Evolutionary conservation across 2,329 filamentous ascomycete species (phyloP).

Genomic region (Sporothrix globosa): DNA sequence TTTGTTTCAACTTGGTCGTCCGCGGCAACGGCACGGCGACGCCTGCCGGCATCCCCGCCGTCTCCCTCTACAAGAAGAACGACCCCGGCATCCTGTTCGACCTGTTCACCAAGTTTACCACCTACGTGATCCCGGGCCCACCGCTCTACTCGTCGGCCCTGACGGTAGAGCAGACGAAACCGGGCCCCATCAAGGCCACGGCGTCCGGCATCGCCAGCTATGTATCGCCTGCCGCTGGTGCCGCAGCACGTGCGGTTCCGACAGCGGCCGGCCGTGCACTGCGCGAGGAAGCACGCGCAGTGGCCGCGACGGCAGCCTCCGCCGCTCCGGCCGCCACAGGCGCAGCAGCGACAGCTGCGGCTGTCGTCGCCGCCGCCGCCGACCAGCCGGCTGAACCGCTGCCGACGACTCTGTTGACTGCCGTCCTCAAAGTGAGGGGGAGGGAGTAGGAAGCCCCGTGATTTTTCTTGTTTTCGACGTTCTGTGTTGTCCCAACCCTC

Average conservation of each 20-base stretch:
- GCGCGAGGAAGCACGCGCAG: background rate
- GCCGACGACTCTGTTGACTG: conserved; percentile 28
- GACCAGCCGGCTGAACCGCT: background rate
- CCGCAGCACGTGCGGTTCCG: background rate
- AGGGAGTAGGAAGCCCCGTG: background rate
- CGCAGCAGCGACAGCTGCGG: conserved; percentile 14
- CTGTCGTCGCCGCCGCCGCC: background rate
- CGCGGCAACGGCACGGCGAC: conserved; percentile 33
- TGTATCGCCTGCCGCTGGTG: conserved; percentile 29
- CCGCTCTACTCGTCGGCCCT: conserved; percentile 40
- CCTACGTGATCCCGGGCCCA: conserved; percentile 36
- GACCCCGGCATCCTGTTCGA: conserved; percentile 36
- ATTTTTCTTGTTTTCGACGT: background rate
- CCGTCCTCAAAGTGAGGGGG: conserved; percentile 13
- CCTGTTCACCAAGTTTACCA: conserved; percentile 33
- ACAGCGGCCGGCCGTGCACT: background rate
- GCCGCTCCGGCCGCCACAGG: conserved; percentile 22
- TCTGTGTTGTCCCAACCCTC: too few relatives aligned
- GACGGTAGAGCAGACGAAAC: conserved; percentile 38
- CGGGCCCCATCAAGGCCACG: conserved; percentile 39
- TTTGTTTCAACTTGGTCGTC: conserved; percentile 35
- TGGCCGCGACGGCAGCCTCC: background rate
- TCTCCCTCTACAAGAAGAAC: conserved; percentile 33
- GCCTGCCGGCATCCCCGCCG: conserved; percentile 33
- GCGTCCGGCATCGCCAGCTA: conserved; percentile 38